These are phyloP conservation scores for Fagopyrum esculentum DNA, from an alignment of 148 eudicot genomes.

Conservation along the genomic window DNA sequence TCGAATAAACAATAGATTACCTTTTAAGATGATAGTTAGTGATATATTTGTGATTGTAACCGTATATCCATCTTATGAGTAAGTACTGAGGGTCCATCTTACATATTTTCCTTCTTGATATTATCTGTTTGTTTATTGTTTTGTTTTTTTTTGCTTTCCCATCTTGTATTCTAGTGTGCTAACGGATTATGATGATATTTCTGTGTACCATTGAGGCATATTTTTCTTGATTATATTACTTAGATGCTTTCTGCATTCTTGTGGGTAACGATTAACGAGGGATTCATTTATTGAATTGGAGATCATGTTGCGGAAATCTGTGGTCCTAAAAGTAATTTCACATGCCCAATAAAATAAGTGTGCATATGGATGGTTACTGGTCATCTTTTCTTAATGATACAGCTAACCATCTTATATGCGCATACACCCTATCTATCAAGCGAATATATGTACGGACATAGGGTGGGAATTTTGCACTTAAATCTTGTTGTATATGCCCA, in stretches of 20 bases:
- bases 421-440: neutral
- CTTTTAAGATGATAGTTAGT: neutral
- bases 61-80: neutral
- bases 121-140: neutral
- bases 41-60: neutral
- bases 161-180: no score
- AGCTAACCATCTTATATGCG: neutral
- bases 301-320: neutral
- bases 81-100: neutral
- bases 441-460: neutral
- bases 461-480: neutral
- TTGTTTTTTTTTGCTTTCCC: neutral
- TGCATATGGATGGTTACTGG: neutral
- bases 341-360: neutral
- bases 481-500: neutral
- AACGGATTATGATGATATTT: no score
- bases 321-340: conserved; percentile 1
- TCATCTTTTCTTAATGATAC: neutral
- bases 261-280: neutral
- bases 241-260: neutral
- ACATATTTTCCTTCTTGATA: neutral
- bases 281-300: neutral
- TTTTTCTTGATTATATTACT: neutral
- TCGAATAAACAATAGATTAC: neutral
- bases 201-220: neutral